These are phyloP conservation scores for Chimonanthus praecox DNA, from an alignment of 164 flowering plant species.

Conservation along the genomic window DNA sequence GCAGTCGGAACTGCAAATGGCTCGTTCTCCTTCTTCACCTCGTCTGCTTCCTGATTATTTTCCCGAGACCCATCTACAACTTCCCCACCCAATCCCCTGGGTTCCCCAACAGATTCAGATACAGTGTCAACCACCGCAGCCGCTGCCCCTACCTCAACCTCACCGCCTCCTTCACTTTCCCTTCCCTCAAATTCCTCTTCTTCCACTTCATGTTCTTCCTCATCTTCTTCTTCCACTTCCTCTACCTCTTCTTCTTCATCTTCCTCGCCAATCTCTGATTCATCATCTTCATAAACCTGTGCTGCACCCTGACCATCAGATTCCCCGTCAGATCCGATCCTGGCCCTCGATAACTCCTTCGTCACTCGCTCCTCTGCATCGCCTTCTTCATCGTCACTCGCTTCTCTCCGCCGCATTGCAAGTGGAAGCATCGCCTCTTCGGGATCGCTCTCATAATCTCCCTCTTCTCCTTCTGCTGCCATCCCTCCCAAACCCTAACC, in stretches of 20 bases:
- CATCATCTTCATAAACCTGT: slow-evolving; percentile 60
- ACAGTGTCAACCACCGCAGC: slow-evolving; percentile 12
- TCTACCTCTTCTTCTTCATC: slow-evolving; percentile 28
- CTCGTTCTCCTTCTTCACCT: slow-evolving; percentile 82
- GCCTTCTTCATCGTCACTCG: slow-evolving; percentile 85
- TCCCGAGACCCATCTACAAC: slow-evolving; percentile 1
- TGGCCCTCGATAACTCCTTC: slow-evolving; percentile 29
- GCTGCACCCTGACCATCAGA: slow-evolving; percentile 83
- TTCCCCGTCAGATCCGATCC: slow-evolving; percentile 58
- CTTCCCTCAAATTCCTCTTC: slow-evolving; percentile 1
- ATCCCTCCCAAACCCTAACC: slow-evolving; percentile 9
- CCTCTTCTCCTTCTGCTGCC: slow-evolving; percentile 34
- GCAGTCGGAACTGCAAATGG: slow-evolving; percentile 95
- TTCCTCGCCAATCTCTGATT: slow-evolving; percentile 29
- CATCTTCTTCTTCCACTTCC: slow-evolving; percentile 12
- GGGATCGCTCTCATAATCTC: slow-evolving; percentile 93
- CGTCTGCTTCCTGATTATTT: slow-evolving; percentile 23
- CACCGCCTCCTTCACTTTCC: background rate
- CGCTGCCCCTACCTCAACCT: slow-evolving; percentile 15
- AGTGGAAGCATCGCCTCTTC: slow-evolving; percentile 68
- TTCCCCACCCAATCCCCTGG: slow-evolving; percentile 7
- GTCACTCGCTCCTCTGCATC: slow-evolving; percentile 15
- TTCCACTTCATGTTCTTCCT: slow-evolving; percentile 22
- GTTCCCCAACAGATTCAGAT: slow-evolving; percentile 10
- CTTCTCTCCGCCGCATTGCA: slow-evolving; percentile 76